Conservation (phyloP, 805 yeast genomes). For the Brettanomyces naardenensis region DNA sequence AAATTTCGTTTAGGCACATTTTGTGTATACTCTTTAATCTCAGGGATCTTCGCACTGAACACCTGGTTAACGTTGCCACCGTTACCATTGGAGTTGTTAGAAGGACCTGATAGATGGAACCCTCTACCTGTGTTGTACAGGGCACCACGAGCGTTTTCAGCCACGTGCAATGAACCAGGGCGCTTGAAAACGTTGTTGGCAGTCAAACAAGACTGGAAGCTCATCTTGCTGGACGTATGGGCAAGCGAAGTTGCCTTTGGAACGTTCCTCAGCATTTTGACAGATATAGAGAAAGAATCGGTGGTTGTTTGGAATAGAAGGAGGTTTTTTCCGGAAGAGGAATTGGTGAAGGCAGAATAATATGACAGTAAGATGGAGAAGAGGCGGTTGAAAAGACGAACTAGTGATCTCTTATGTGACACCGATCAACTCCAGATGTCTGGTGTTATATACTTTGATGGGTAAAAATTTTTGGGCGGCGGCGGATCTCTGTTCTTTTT, state of each 20-base stretch:
- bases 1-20: slow-evolving; percentile 26
- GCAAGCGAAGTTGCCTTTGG: slow-evolving; percentile 7
- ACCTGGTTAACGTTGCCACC: neutral
- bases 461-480: too few species aligned
- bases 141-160: neutral
- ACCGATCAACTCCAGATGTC: too few species aligned
- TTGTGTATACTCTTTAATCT: slow-evolving; percentile 9
- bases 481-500: too few species aligned
- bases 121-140: neutral
- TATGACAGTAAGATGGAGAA: too few species aligned
- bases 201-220: slow-evolving; percentile 16
- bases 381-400: too few species aligned
- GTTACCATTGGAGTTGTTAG: slow-evolving; percentile 4
- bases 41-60: slow-evolving; percentile 1
- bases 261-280: slow-evolving; percentile 15
- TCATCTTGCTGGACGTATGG: slow-evolving; percentile 8
- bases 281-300: too few species aligned
- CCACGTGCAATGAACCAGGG: slow-evolving; percentile 3
- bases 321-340: too few species aligned
- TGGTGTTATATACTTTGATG: too few species aligned
- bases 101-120: neutral
- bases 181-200: slow-evolving; percentile 14
- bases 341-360: too few species aligned
- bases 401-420: too few species aligned
- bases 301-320: too few species aligned